Evolutionary conservation across 768 basidiomycete genomes (phyloP).

Genomic region (Mycena pura): DNA sequence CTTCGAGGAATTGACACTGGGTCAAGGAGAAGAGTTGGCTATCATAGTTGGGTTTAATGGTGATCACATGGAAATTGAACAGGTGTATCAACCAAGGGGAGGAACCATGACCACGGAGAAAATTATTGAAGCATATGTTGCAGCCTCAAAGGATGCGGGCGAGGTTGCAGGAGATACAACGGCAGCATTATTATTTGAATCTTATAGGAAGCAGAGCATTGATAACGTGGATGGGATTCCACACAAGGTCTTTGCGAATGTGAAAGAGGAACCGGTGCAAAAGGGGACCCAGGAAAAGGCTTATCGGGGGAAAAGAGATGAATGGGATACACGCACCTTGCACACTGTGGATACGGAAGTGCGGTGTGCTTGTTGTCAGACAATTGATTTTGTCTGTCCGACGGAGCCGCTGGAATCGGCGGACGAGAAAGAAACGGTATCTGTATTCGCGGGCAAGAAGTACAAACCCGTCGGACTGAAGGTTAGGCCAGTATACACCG

Average conservation of each 20-base stretch:
- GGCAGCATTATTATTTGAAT: background rate
- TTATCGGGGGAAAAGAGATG: background rate
- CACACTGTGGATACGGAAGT: background rate
- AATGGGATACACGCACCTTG: background rate
- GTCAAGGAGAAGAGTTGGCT: slow-evolving; percentile 14
- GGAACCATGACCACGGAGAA: slow-evolving; percentile 9
- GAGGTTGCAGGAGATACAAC: background rate
- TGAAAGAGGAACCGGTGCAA: background rate
- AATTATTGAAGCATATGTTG: slow-evolving; percentile 2
- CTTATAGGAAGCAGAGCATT: background rate
- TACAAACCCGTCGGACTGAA: slow-evolving; percentile 30
- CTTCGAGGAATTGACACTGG: slow-evolving; percentile 14
- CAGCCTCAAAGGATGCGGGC: background rate
- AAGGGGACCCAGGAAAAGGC: background rate
- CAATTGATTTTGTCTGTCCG: background rate
- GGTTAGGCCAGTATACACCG: slow-evolving; percentile 28
- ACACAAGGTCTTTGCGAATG: slow-evolving; percentile 12
- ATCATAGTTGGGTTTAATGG: slow-evolving; percentile 11
- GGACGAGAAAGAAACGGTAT: background rate
- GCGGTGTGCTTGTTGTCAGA: background rate
- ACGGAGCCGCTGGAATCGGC: too few relatives aligned
- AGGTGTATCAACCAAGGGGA: slow-evolving; percentile 12
- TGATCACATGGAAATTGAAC: slow-evolving; percentile 3
- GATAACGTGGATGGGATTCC: background rate
- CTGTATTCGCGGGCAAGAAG: slow-evolving; percentile 17